Base-by-base conservation (phyloP, 1,139 yeast species). In the Saccharomyces hybrid region DNA sequence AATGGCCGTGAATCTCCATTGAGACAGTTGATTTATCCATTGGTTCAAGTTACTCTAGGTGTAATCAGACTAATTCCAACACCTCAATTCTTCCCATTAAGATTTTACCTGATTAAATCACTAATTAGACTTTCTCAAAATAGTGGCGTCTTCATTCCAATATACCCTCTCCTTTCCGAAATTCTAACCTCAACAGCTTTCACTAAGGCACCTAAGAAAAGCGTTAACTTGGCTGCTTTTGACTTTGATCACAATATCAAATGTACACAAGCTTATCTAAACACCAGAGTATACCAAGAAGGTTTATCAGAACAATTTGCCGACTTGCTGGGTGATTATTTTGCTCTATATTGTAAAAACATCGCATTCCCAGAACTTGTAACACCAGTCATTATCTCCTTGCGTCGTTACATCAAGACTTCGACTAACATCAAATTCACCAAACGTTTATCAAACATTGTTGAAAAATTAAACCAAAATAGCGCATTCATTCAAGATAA, bases 301-400 rank as follows among this genome's bases (percentile, higher is more conserved):
- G 97, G 97, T 34, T 80, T 91, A 56, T 78, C 85, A 61, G 97
- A 91, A 64, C 96, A 91, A 73, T 82, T 93, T 62, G 76, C 87
- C 52, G 97, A 91, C 63, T 76, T 91, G 60, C 72, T 86, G 16
- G 80, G 86, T 54, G 98, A 93, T 70, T 90, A 84, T 69, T 88
- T 90, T 68, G 95, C 82, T 2, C 76, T 91, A 53, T 86, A 91
- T 71, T 76, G 83, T 63, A 91, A 90, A 73, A 84, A 82, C 65
- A 85, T 93, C 61, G 93, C 99, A 20, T 93, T 91, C 81, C 99
- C 99, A 5, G 99, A 95, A 73, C 77, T 95, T 51, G 84, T 83
- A 11, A 87, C 96, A 1, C 97, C 99, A 1, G 89, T 90, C 4
- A 76, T 86, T 2, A 84, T 91, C 60, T 75, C 87, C 42, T 75